Evolutionary conservation across 768 basidiomycete species (phyloP), one percentile per base, ranked within the genome.

Genomic region (Lactifluus hygrophoroides): DNA sequence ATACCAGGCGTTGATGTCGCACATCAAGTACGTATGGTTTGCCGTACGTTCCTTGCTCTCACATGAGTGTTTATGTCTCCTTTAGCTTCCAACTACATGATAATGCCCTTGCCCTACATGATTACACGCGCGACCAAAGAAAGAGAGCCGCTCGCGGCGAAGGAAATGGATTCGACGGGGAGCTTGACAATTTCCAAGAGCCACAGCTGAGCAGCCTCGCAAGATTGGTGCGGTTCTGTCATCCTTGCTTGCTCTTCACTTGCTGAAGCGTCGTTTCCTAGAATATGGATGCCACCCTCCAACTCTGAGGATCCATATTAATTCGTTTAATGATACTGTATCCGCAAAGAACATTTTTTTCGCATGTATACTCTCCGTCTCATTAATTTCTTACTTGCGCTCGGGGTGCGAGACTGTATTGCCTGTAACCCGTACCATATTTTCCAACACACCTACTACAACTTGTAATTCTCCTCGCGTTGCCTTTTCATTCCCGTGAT

Each of bases 1-100:
- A 4, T 60, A 59, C 28, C 8, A 25, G 5, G 45, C 27, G 3
- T 16, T 61, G 51, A 59, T 61, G 60, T 23, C 57, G 1, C 60
- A 61, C 32, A 52, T 61, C 38, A 61, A 61, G 60, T 61, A 59
- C n/a, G 60, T 57, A 5, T 8, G n/a, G 6, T 35, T 6, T 47
- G 27, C 3, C 2, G 1, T 23, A 40, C 27, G 10, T 2, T 34
- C 3, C 5, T 46, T 34, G 38, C 17, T 11, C 53, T 40, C 34
- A 9, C 5, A 2, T 17, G n/a, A 35, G 42, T 40, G 23, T 47
- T 48, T 11, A 40, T 58, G 34, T 14, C 19, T 10, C 1, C 9
- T 37, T 37, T 16, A 61, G 60, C 32, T 61, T 52, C 32, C 28
- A 34, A 8, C 25, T 61, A 2, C 47, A 61, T 25, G 45, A 48